Evolutionary conservation across 1,284 basidiomycete species (phyloP), one percentile per base, ranked within the genome.

Genomic region (Fistulinella staudtii): DNA sequence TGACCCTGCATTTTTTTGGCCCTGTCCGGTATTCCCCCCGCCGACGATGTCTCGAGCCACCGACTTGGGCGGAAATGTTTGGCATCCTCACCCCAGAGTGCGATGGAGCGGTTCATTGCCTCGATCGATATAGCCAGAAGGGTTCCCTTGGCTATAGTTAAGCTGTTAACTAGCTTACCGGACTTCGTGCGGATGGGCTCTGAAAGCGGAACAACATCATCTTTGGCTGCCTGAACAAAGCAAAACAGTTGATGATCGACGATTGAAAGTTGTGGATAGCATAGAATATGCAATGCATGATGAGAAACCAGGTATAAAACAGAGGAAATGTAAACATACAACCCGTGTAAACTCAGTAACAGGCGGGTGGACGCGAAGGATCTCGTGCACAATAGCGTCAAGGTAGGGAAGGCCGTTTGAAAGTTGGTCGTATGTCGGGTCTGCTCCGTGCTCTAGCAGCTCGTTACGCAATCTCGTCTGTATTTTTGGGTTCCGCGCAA

Each of bases 171-270:
- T 0, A 53, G 44, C 27, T 67, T 49, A 0, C 75, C 76, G 0
- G 60, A 52, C 4, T 58, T 43, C 0, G 68, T 69, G 9, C 8
- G 22, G 17, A 37, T 27, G 0, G 24, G 36, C 15, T 25, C 15
- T 3, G 24, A 37, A 24, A 81, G 70, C 0, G 76, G 79, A 14
- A 81, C 67, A 2, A 79, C 55, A 46, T 80, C 76, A 53, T 80
- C 74, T 64, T 79, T 59, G 24, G 57, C 45, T 0, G 55, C 77
- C 74, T 63, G 11, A n/a, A n/a, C n/a, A n/a, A n/a, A n/a, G n/a
- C n/a, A n/a, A n/a, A n/a, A n/a, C n/a, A n/a, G n/a, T n/a, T n/a
- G n/a, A n/a, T n/a, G n/a, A n/a, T n/a, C n/a, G n/a, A n/a, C n/a
- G n/a, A n/a, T n/a, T n/a, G n/a, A n/a, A n/a, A n/a, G n/a, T n/a